A percentile compares a stretch with the other conserved stretches of the same genome.
phyloP scores from a whole-genome alignment of 768 basidiomycete genomes.

The Termitomyces sp. region DNA sequence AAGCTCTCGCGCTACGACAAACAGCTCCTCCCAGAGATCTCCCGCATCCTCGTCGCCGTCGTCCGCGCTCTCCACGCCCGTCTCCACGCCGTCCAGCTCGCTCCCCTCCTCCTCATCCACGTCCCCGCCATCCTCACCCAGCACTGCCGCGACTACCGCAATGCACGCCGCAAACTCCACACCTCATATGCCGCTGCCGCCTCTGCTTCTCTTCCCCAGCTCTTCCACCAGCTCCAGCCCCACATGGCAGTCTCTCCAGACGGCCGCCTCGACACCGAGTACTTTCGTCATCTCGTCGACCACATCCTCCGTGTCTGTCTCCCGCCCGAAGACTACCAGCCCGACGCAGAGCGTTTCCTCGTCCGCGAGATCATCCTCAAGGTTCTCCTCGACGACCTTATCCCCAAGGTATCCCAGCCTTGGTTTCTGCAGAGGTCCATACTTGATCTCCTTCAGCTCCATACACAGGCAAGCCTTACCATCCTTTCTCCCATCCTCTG shows the following conservation, averaged over 20 bases:
- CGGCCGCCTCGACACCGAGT: slow-evolving; percentile 66
- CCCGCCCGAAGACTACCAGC: slow-evolving; percentile 71
- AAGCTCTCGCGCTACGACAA: slow-evolving; percentile 81
- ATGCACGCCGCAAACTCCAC: slow-evolving; percentile 52
- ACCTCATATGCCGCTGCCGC: slow-evolving; percentile 71
- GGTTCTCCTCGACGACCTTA: slow-evolving; percentile 60
- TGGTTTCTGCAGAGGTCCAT: slow-evolving; percentile 84
- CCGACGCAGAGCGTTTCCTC: slow-evolving; percentile 77
- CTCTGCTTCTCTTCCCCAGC: slow-evolving; percentile 51
- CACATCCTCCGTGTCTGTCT: slow-evolving; percentile 69
- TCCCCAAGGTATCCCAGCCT: slow-evolving; percentile 72
- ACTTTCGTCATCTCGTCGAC: slow-evolving; percentile 77
- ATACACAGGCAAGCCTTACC: slow-evolving; percentile 22
- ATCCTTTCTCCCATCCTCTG: neutral
- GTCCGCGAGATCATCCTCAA: slow-evolving; percentile 81
- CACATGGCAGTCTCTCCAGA: slow-evolving; percentile 75
- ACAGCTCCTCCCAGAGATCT: slow-evolving; percentile 72
- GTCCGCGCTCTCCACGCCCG: slow-evolving; percentile 59
- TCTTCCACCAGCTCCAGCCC: slow-evolving; percentile 81
- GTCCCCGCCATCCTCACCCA: slow-evolving; percentile 64
- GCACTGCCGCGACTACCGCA: slow-evolving; percentile 77
- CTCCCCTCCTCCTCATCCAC: slow-evolving; percentile 56
- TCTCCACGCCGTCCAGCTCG: slow-evolving; percentile 47
- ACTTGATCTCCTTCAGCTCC: slow-evolving; percentile 59
- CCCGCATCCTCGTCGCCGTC: slow-evolving; percentile 51